phyloP scores from a whole-genome alignment of 2,329 filamentous ascomycete species.

The Aplosporella prunicola region DNA sequence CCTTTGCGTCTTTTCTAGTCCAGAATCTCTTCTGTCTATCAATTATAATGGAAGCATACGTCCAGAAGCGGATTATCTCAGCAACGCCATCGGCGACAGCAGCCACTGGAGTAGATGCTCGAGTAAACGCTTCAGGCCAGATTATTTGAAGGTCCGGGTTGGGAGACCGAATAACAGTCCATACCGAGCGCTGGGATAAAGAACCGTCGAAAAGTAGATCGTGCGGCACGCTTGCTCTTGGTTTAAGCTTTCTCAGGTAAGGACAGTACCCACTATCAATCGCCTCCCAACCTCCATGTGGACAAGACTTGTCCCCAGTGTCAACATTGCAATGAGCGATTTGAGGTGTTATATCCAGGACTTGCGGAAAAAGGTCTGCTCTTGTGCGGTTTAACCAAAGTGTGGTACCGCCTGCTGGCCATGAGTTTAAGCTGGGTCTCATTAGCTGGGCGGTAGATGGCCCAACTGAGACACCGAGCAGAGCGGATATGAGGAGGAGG shows the following conservation, averaged over 20 bases:
- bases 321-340: conserved; percentile 9
- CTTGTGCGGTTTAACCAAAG: conserved; percentile 1
- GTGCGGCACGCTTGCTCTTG: neutral
- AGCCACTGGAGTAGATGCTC: conserved; percentile 7
- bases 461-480: conserved; percentile 15
- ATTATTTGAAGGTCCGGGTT: neutral
- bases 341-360: neutral
- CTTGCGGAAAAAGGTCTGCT: neutral
- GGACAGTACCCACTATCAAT: conserved; percentile 8
- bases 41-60: neutral
- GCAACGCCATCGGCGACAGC: conserved; percentile 8
- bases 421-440: neutral
- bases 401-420: conserved; percentile 4
- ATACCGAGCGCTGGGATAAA: neutral
- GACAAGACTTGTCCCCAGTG: conserved; percentile 11
- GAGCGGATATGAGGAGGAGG: conserved; percentile 12
- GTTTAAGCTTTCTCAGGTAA: neutral
- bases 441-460: conserved; percentile 5
- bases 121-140: conserved; percentile 3
- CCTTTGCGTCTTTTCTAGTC: neutral
- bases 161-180: neutral
- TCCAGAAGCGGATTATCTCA: conserved; percentile 3
- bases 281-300: conserved; percentile 10
- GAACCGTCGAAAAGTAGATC: neutral
- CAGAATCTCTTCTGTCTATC: neutral